These are phyloP conservation scores for Trametes maxima DNA, from an alignment of 768 basidiomycete genomes.

Conservation along the genomic window DNA sequence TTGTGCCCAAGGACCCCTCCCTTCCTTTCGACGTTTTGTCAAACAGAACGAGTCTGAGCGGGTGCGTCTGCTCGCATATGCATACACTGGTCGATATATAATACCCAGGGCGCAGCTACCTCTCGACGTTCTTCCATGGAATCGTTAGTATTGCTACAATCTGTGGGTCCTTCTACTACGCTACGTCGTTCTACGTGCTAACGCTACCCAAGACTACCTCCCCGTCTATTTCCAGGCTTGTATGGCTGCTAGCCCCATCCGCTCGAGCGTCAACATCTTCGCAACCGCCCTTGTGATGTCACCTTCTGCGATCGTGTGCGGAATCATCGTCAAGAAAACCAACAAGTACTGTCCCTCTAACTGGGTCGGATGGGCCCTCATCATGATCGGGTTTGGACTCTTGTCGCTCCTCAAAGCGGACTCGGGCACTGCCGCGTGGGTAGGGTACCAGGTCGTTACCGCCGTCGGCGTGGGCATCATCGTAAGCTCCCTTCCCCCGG, in stretches of 20 bases:
- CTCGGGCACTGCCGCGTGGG: conserved; percentile 25
- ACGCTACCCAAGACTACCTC: conserved; percentile 36
- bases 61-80: neutral
- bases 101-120: conserved; percentile 23
- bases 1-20: conserved; percentile 4
- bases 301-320: conserved; percentile 31
- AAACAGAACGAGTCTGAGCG: conserved; percentile 15
- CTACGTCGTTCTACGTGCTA: neutral
- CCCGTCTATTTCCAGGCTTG: conserved; percentile 50
- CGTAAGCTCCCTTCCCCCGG: conserved; percentile 18
- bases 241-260: conserved; percentile 35
- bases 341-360: conserved; percentile 35
- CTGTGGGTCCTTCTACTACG: conserved; percentile 26
- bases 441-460: conserved; percentile 34
- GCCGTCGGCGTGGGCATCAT: conserved; percentile 21
- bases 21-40: conserved; percentile 7
- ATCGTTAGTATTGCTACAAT: conserved; percentile 20
- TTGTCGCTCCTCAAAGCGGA: conserved; percentile 31
- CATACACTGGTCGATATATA: neutral
- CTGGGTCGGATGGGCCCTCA: conserved; percentile 39
- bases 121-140: conserved; percentile 30
- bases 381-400: conserved; percentile 41
- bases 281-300: conserved; percentile 31
- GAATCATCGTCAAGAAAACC: conserved; percentile 25
- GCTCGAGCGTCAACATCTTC: conserved; percentile 29